phyloP scores from a whole-genome alignment of 2,329 filamentous ascomycete species.

The Furcasterigmium sp. region DNA sequence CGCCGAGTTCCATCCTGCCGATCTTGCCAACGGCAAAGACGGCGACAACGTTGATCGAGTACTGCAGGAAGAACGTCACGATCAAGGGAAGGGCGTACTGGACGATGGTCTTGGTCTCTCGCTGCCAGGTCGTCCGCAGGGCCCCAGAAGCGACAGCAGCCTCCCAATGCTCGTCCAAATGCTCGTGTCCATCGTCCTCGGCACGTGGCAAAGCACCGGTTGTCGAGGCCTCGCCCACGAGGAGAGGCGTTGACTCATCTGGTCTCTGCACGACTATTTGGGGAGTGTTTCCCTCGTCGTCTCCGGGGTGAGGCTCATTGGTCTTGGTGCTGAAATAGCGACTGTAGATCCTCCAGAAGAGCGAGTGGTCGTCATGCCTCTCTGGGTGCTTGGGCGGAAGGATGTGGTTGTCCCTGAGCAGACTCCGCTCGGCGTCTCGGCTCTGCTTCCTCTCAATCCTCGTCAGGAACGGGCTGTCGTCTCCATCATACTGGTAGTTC shows the following conservation, averaged over 20 bases:
- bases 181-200: constrained; percentile 41
- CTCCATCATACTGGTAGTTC: constrained; percentile 40
- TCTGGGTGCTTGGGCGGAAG: constrained; percentile 53
- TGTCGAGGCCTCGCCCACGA: constrained; percentile 14
- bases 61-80: constrained; percentile 72
- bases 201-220: neutral
- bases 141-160: constrained; percentile 75
- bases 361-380: constrained; percentile 19
- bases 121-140: constrained; percentile 86
- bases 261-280: constrained; percentile 25
- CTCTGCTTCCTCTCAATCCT: constrained; percentile 51
- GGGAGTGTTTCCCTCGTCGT: constrained; percentile 29
- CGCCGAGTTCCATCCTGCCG: constrained; percentile 54
- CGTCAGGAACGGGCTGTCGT: constrained; percentile 43
- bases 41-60: constrained; percentile 76
- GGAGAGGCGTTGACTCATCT: constrained; percentile 35
- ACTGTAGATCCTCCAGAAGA: constrained; percentile 37
- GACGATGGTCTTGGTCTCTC: constrained; percentile 76
- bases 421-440: constrained; percentile 51
- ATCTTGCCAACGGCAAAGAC: constrained; percentile 75
- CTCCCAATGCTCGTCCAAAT: constrained; percentile 73
- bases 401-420: constrained; percentile 61
- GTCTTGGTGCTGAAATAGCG: constrained; percentile 55
- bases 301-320: constrained; percentile 34
- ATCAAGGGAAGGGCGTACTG: constrained; percentile 68